These are phyloP conservation scores for Eutreptiella sp. DNA, from an alignment of 208 protist species.

Conservation along the genomic window DNA sequence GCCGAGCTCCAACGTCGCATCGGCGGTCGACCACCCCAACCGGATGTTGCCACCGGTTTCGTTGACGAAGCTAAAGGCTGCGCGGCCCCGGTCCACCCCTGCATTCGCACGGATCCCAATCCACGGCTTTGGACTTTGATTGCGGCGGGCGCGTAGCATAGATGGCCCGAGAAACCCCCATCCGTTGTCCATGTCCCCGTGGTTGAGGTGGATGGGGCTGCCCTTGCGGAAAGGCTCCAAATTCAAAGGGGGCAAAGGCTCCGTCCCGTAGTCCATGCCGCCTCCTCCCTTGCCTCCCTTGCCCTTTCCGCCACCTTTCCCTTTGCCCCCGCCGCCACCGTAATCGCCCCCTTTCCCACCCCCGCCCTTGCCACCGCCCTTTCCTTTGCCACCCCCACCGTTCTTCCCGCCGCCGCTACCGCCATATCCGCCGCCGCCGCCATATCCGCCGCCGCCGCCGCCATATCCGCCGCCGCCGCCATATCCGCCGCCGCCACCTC, in stretches of 20 bases:
- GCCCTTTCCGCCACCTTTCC: conserved; percentile 7
- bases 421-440: no score
- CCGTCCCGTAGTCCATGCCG: conserved; percentile 11
- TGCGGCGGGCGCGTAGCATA: conserved; percentile 1
- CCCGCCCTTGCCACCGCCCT: not conserved
- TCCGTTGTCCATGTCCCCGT: not conserved
- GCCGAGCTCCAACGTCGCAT: conserved; percentile 19
- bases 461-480: no score
- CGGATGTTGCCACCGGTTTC: conserved; percentile 20
- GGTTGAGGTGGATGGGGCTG: not conserved
- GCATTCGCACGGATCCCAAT: conserved; percentile 17
- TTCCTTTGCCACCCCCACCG: not conserved
- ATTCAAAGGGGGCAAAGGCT: no score
- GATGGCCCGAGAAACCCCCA: conserved; percentile 9
- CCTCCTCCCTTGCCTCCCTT: not conserved
- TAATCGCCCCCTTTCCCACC: conserved; percentile 16
- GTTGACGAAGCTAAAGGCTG: conserved; percentile 9
- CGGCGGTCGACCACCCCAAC: conserved; percentile 9
- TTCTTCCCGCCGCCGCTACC: no score
- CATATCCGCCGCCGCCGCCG: no score
- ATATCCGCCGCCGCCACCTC: no score
- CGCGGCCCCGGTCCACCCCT: not conserved
- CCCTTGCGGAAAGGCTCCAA: not conserved
- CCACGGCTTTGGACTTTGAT: conserved; percentile 8
- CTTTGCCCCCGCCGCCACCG: conserved; percentile 8